Evolutionary conservation across 2,329 filamentous ascomycete species (phyloP), one percentile per base, ranked within the genome.

Genomic region (Pseudogymnoascus sp.): DNA sequence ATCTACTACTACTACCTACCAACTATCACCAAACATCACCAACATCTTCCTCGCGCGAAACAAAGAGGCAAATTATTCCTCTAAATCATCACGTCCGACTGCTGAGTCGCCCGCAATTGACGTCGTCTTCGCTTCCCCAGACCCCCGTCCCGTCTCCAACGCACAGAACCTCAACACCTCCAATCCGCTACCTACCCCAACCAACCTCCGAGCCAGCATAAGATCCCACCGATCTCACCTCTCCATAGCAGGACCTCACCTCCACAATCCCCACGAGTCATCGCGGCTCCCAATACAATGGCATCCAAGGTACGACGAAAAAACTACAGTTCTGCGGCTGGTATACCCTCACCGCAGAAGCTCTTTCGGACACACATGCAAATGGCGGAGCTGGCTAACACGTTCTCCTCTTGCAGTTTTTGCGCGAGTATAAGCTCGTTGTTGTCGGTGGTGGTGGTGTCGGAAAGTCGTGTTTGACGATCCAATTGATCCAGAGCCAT

Each of bases 391-490:
- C 14, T 30, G 30, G 42, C 42, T 52, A 52, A 52, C 42, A 52
- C 25, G n/a, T 38, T 33, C 33, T 28, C 39, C 33, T 52, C 19
- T 22, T 42, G 60, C 72, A 93, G 89, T 93, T 92, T 75, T 80
- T 93, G 75, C 83, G 90, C 84, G 90, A 94, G 80, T 96, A 96
- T 79, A 96, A 96, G 80, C 80, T 96, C 79, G 94, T 99, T 65
- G 94, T 97, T 66, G 92, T 99, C 69, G 94, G 94, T 71, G 94
- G 95, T 72, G 94, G 94, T 83, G 94, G 94, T 77, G 94, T 99
- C 68, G 94, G 94, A 80, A 99, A 99, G 83, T 97, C 93, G 66
- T 97, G 94, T 80, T 85, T 99, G 82, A 97, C 94, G 64, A 97
- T 99, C 74, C 94, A 97, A 82, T 86, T 93, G 78, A 91, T 91